Evolutionary conservation across 331 rosid genomes (phyloP), one percentile per base, ranked within the genome.

Genomic region (Rosa hybrid): DNA sequence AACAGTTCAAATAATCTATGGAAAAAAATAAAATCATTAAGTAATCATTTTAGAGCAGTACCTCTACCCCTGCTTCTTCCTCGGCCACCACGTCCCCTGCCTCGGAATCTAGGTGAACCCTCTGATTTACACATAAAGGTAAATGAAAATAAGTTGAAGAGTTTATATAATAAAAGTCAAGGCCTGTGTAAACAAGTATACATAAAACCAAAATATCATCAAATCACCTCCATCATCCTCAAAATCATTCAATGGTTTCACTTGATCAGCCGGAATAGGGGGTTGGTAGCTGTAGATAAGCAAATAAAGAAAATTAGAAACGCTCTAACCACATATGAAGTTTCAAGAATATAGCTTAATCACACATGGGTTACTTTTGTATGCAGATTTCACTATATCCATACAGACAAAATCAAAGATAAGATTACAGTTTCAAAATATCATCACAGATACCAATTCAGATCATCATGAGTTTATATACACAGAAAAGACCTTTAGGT

Each of bases 211-310:
- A 59, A 64, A 18, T 20, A 50, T 50, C 72, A 63, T 83, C 18
- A 62, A 12, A 23, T 86, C 81, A 91, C 98, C 98, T 87, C 94
- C 92, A 64, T 91, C 94, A 77, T 92, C 94, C 65, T 88, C 94
- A 44, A 89, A 88, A 81, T 88, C 94, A 82, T 87, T 92, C 71
- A 86, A 86, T 27, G 93, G 98, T 87, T 86, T 94, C 81, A 92
- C 97, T 87, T 91, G 94, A 83, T 94, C 97, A 53, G 62, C 89
- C 3, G 97, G 94, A 74, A 92, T 89, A 74, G 98, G 98, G 63
- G 90, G 79, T 76, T 94, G 98, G 69, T 94, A 91, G 80, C 98
- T 94, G 86, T 78, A 86, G 46, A 38, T 12, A 46, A 46, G 44
- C 44, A 51, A 54, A 68, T 5, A 78, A 76, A 75, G n/a, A 41